A percentile compares a stretch with the other conserved stretches of the same genome.
phyloP scores from a whole-genome alignment of 768 basidiomycete genomes.

The Podaxis sp. region DNA sequence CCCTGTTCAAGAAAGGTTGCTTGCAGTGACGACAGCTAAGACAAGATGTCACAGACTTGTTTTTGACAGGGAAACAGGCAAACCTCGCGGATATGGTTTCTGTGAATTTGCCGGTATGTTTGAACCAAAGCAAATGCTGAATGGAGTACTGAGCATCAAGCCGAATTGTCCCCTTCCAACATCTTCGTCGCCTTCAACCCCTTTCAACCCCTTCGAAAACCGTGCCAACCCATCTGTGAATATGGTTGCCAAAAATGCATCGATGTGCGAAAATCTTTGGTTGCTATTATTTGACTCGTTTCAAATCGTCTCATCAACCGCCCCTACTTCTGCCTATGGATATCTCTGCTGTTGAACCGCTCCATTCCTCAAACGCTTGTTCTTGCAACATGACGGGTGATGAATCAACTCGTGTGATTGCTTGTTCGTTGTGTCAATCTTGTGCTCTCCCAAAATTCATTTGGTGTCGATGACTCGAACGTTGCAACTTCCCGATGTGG shows the following conservation, averaged over 20 bases:
- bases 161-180: constrained; percentile 32
- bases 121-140: constrained; percentile 22
- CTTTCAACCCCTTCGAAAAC: neutral
- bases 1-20: constrained; percentile 4
- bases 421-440: constrained; percentile 2
- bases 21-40: constrained; percentile 9
- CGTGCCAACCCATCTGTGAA: neutral
- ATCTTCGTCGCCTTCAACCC: neutral
- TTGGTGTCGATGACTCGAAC: constrained; percentile 10
- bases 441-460: constrained; percentile 6
- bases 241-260: neutral
- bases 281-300: constrained; percentile 7
- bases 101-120: constrained; percentile 87
- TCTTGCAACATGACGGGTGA: neutral
- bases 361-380: neutral
- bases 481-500: neutral
- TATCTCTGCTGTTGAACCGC: constrained; percentile 6
- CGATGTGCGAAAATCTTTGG: neutral
- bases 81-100: constrained; percentile 91
- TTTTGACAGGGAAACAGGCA: constrained; percentile 90
- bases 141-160: constrained; percentile 18
- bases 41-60: constrained; percentile 53
- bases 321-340: neutral
- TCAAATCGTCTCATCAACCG: neutral
- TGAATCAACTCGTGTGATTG: constrained; percentile 7